A percentile compares a stretch with the other conserved stretches of the same genome.
phyloP scores from a whole-genome alignment of 1,139 yeast species.

The Scheffersomyces cryptocercus region DNA sequence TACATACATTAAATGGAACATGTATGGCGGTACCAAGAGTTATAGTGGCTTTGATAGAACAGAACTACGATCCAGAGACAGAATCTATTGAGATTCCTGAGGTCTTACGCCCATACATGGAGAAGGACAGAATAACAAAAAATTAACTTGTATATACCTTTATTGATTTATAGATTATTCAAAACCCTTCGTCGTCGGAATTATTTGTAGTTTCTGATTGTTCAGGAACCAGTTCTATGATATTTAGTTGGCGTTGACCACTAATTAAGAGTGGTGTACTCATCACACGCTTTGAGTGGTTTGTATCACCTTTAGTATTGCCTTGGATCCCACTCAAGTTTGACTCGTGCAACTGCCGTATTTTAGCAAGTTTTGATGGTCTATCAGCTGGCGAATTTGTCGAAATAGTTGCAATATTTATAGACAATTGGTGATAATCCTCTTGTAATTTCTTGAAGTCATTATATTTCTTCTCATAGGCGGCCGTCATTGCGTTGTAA shows the following conservation, averaged over 20 bases:
- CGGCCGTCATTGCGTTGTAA: slow-evolving; percentile 22
- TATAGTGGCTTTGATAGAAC: slow-evolving; percentile 85
- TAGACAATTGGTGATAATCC: slow-evolving; percentile 24
- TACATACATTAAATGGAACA: slow-evolving; percentile 90
- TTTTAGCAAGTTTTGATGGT: slow-evolving; percentile 19
- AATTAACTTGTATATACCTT: slow-evolving; percentile 2
- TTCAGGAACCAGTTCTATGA: slow-evolving; percentile 6
- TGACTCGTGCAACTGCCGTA: slow-evolving; percentile 31
- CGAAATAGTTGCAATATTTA: slow-evolving; percentile 5
- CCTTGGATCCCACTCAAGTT: slow-evolving; percentile 23
- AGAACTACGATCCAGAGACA: slow-evolving; percentile 63
- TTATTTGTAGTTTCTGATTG: slow-evolving; percentile 13
- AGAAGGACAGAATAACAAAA: slow-evolving; percentile 37
- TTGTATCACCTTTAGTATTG: no score
- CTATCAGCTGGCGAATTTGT: slow-evolving; percentile 6
- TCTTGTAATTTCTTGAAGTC: slow-evolving; percentile 23
- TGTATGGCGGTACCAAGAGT: slow-evolving; percentile 95
- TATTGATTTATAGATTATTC: not conserved
- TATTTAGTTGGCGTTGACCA: not conserved
- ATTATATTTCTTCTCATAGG: slow-evolving; percentile 28
- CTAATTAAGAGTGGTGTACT: slow-evolving; percentile 28
- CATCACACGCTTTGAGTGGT: slow-evolving; percentile 25
- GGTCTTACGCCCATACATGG: slow-evolving; percentile 69
- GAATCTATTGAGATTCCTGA: slow-evolving; percentile 65
- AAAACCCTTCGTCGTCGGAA: slow-evolving; percentile 23